These are phyloP conservation scores for Capronia americana DNA, from an alignment of 2,329 filamentous ascomycete genomes.

Conservation along the genomic window DNA sequence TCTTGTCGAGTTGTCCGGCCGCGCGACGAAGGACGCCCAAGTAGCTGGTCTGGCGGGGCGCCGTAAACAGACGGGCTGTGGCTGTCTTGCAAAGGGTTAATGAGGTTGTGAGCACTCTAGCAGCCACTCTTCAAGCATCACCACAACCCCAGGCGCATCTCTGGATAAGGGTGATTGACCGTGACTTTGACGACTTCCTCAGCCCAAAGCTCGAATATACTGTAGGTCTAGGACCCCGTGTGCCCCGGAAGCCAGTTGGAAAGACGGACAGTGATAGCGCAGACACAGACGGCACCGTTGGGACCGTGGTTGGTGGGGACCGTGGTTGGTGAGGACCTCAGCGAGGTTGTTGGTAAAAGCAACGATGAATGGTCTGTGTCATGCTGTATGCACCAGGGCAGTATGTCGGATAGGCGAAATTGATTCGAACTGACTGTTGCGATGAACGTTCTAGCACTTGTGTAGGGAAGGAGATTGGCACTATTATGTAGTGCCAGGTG, in stretches of 20 bases:
- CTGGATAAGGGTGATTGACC: background rate
- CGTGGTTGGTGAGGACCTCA: background rate
- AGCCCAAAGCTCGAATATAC: background rate
- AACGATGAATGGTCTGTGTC: background rate
- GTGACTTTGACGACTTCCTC: background rate
- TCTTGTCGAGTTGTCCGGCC: background rate
- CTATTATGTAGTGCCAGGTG: background rate
- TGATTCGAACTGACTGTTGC: background rate
- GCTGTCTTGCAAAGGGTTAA: background rate
- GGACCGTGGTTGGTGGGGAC: background rate
- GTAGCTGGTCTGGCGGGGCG: background rate
- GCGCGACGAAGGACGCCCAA: background rate
- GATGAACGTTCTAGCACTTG: background rate
- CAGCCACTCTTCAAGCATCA: background rate
- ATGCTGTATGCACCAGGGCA: background rate
- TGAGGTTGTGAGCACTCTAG: background rate
- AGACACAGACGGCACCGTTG: background rate
- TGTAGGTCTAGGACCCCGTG: background rate
- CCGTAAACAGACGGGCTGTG: background rate
- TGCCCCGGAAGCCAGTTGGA: too few relatives aligned
- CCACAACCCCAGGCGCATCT: background rate
- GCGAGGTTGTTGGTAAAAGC: background rate
- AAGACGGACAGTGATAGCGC: background rate
- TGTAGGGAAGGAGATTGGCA: background rate
- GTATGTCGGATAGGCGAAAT: background rate